Conservation (phyloP, 1,284 basidiomycete species). For the Cryptococcus sp. region DNA sequence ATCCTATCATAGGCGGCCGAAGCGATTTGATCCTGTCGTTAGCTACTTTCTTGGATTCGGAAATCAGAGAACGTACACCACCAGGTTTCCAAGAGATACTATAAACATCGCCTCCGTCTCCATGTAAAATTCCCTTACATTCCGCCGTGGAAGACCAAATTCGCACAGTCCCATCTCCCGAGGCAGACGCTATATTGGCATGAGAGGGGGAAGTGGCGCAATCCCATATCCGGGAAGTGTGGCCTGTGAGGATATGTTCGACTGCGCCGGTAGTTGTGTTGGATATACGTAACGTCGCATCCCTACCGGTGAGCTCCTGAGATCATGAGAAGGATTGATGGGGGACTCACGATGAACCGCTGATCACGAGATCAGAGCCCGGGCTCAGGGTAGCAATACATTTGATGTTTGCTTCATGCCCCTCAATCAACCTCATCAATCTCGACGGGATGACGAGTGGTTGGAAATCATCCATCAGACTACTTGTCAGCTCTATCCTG, state of each 20-base stretch:
- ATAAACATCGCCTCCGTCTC: slow-evolving; percentile 51
- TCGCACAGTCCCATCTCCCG: slow-evolving; percentile 50
- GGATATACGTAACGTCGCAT: slow-evolving; percentile 42
- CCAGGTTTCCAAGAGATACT: slow-evolving; percentile 47
- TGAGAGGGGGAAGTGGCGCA: slow-evolving; percentile 38
- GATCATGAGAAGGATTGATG: background rate
- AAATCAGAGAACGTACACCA: too few species aligned
- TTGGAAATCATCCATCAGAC: slow-evolving; percentile 39
- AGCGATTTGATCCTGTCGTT: slow-evolving; percentile 39
- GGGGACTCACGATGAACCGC: slow-evolving; percentile 47
- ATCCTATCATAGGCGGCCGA: slow-evolving; percentile 52
- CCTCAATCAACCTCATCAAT: slow-evolving; percentile 31
- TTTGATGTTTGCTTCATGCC: slow-evolving; percentile 51
- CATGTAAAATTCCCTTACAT: slow-evolving; percentile 27
- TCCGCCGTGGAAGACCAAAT: slow-evolving; percentile 45
- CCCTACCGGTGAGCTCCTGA: slow-evolving; percentile 29
- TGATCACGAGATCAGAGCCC: slow-evolving; percentile 42
- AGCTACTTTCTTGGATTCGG: background rate
- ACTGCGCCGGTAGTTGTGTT: slow-evolving; percentile 22
- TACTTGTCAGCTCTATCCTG: background rate
- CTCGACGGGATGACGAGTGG: slow-evolving; percentile 31
- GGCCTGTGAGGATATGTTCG: slow-evolving; percentile 38
- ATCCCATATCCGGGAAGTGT: slow-evolving; percentile 50
- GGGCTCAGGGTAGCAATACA: slow-evolving; percentile 49
- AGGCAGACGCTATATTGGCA: slow-evolving; percentile 41